Percentiles rank a stretch among this genome's conserved stretches.
Conservation (phyloP, 768 basidiomycete species). For the Leccinum uliginosum region DNA sequence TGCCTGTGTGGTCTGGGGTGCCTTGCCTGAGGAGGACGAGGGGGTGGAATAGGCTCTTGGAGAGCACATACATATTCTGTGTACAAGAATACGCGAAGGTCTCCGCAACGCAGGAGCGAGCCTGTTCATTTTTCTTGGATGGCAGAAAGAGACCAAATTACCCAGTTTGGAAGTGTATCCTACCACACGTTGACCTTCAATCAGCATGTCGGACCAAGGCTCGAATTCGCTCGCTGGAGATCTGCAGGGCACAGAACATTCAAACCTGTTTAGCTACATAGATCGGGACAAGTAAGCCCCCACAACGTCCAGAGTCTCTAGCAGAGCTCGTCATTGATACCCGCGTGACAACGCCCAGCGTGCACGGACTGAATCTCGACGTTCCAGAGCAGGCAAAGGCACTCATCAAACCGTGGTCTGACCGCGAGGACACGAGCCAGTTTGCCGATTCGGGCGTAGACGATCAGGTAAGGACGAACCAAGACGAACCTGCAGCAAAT, state of each 20-base stretch:
- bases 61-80: not conserved
- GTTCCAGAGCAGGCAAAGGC: conserved; percentile 78
- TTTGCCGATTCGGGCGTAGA: conserved; percentile 80
- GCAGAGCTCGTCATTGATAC: not conserved
- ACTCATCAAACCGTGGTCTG: conserved; percentile 79
- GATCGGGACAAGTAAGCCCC: conserved; percentile 59
- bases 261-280: conserved; percentile 56
- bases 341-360: conserved; percentile 37
- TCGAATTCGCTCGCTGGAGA: conserved; percentile 44
- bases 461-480: conserved; percentile 58
- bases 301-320: not conserved
- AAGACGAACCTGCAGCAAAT: not conserved
- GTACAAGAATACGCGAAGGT: not conserved
- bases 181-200: conserved; percentile 5
- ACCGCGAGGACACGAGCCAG: conserved; percentile 60
- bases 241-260: conserved; percentile 42
- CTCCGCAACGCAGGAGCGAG: conserved; percentile 14
- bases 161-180: conserved; percentile 16
- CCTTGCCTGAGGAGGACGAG: conserved; percentile 6
- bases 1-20: not conserved
- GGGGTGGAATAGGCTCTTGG: conserved; percentile 18
- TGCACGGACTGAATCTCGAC: conserved; percentile 74
- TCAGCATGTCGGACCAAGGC: conserved; percentile 16
- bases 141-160: conserved; percentile 8
- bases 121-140: conserved; percentile 23